These are phyloP conservation scores for Perkinsus marinus DNA, from an alignment of 169 alveolate species.

Conservation along the genomic window DNA sequence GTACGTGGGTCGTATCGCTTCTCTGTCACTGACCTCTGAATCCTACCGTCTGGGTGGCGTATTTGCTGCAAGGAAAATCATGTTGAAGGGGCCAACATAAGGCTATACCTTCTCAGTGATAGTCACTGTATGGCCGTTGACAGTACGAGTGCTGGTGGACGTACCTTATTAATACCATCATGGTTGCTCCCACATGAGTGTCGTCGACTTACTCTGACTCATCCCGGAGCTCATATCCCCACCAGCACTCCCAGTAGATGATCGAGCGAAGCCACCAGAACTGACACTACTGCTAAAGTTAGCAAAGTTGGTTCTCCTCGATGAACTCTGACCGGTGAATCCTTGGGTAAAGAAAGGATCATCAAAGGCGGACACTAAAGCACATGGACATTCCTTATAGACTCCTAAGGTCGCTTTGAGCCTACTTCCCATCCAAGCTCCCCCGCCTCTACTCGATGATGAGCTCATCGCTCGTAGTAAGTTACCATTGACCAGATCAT, in stretches of 20 bases:
- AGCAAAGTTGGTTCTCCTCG: background rate
- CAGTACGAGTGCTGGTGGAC: background rate
- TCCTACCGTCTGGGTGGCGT: background rate
- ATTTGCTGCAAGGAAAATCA: background rate
- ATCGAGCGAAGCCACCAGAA: background rate
- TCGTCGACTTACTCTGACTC: background rate
- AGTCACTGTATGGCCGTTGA: background rate
- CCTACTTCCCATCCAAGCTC: background rate
- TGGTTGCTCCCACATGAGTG: background rate
- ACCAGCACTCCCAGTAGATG: background rate
- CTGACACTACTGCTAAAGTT: background rate
- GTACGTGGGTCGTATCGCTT: background rate
- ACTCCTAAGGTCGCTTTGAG: too few species aligned
- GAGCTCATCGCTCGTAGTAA: background rate
- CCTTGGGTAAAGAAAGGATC: background rate
- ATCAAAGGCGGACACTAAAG: background rate
- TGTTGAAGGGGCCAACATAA: too few species aligned
- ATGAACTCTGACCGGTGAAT: background rate
- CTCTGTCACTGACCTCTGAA: background rate
- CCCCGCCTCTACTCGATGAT: background rate
- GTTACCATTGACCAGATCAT: background rate
- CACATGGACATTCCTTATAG: too few species aligned
- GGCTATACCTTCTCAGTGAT: background rate
- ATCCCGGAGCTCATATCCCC: background rate
- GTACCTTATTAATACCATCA: background rate